A percentile compares a stretch with the other conserved stretches of the same genome.
Evolutionary conservation across 1,284 basidiomycete species (phyloP).

Genomic region (Coriolopsis trogii): DNA sequence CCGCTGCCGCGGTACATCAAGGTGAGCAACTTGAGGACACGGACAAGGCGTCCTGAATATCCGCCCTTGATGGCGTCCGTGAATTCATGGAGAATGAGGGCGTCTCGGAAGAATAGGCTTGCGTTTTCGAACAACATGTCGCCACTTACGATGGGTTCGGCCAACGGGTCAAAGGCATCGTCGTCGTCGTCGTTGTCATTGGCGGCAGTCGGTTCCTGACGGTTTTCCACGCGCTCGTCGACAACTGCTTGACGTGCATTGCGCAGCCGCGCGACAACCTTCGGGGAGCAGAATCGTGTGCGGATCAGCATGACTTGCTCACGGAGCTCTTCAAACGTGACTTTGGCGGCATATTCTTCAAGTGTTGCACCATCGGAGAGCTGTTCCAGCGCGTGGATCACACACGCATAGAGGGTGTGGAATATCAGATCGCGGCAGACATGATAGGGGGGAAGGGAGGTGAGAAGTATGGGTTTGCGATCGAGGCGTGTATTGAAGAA

Average conservation of each 20-base stretch:
- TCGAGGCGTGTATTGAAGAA: constrained; percentile 36
- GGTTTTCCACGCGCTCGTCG: not conserved
- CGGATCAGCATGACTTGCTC: not conserved
- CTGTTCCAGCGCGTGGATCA: constrained; percentile 38
- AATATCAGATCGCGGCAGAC: constrained; percentile 40
- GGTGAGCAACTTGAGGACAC: constrained; percentile 36
- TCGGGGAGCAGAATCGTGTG: not conserved
- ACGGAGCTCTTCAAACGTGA: constrained; percentile 23
- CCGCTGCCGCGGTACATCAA: constrained; percentile 34
- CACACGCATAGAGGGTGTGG: constrained; percentile 37
- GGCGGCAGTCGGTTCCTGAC: not conserved
- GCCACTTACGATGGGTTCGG: not conserved
- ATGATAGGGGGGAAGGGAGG: constrained; percentile 37
- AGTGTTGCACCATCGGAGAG: constrained; percentile 29
- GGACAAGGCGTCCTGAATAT: constrained; percentile 38
- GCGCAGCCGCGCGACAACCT: not conserved
- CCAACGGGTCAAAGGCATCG: not conserved
- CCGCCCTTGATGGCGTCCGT: constrained; percentile 39
- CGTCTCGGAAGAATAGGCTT: constrained; percentile 38
- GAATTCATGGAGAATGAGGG: constrained; percentile 36
- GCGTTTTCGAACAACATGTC: constrained; percentile 41
- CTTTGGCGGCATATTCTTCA: constrained; percentile 26
- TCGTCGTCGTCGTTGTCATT: too few species aligned
- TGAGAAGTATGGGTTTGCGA: constrained; percentile 36
- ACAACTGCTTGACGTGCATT: not conserved